Evolutionary conservation across 192 early-diverging fungal species (phyloP).

Genomic region (Entomortierella beljakovae): DNA sequence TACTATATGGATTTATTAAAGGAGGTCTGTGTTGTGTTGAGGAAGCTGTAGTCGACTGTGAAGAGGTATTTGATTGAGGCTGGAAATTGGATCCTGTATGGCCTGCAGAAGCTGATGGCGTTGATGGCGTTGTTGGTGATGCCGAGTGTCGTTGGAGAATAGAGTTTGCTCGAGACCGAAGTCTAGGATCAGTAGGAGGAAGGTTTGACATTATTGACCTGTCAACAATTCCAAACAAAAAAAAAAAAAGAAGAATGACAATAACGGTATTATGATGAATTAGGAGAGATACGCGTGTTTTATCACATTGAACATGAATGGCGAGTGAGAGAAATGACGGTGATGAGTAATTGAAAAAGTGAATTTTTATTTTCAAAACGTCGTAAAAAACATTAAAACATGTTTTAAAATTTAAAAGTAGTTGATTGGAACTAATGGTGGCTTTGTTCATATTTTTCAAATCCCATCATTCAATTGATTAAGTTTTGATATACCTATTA

Average conservation of each 20-base stretch:
- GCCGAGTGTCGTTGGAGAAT: neutral
- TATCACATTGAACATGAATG: neutral
- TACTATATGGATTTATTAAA: neutral
- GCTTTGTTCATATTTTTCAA: neutral
- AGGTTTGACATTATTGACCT: neutral
- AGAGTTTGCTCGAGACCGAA: conserved; percentile 1
- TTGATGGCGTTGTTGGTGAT: neutral
- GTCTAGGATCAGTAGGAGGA: neutral
- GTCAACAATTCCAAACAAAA: no score
- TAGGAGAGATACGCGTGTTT: neutral
- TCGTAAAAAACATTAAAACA: no score
- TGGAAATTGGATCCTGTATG: no score
- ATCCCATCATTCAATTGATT: neutral
- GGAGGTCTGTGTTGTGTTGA: neutral
- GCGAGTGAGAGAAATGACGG: neutral
- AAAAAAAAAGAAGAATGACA: neutral
- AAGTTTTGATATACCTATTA: no score
- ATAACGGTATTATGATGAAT: neutral
- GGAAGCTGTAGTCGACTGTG: no score
- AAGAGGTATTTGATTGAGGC: neutral
- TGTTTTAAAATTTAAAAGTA: no score
- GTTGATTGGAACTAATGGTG: no score
- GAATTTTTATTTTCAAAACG: neutral
- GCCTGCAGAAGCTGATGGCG: neutral
- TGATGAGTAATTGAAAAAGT: neutral